Evolutionary conservation across 192 early-diverging fungal genomes (phyloP).

Genomic region (Coemansia sp.): DNA sequence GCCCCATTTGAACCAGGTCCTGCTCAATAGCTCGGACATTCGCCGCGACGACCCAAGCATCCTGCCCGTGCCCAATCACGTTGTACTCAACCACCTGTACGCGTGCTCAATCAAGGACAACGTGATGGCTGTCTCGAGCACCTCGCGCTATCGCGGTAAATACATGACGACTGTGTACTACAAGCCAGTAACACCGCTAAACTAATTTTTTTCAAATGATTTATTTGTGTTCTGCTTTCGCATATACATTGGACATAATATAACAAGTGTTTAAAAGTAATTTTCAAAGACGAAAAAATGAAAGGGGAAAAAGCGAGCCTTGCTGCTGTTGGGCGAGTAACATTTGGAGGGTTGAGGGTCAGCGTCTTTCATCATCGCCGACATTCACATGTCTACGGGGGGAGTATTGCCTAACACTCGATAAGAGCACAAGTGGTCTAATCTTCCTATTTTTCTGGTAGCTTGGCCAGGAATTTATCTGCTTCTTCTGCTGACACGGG

Average conservation of each 20-base stretch:
- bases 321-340: no score
- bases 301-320: no score
- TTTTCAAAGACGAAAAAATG: no score
- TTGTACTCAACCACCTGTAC: constrained; percentile 94
- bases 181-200: constrained; percentile 45
- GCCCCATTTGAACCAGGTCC: constrained; percentile 90
- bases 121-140: constrained; percentile 92
- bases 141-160: constrained; percentile 94
- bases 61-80: constrained; percentile 90
- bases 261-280: background rate
- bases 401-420: no score
- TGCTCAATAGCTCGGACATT: constrained; percentile 76
- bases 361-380: no score
- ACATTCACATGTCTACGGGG: no score
- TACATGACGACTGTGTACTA: constrained; percentile 59
- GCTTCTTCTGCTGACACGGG: no score
- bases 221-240: background rate
- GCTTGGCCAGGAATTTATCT: no score
- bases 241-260: background rate
- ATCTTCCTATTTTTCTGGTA: no score
- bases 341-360: no score
- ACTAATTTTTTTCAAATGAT: background rate
- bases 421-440: no score
- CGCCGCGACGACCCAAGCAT: constrained; percentile 79
- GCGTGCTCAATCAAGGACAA: constrained; percentile 95